These are phyloP conservation scores for Kingdonia uniflora DNA, from an alignment of 164 flowering plant species.

Conservation along the genomic window DNA sequence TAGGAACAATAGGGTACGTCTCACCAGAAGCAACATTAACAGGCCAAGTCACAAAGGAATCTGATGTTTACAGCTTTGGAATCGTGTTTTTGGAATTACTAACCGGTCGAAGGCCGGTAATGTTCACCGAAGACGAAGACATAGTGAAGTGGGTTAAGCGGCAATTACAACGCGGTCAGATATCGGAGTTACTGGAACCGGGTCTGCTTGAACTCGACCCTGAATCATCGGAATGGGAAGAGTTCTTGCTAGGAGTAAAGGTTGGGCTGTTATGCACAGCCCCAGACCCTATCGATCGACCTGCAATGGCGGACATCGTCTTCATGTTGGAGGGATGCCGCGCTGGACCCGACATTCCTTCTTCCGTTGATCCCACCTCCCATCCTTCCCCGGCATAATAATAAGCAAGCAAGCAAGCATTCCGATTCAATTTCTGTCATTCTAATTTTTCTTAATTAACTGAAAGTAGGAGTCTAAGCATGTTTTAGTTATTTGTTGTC, in stretches of 20 bases:
- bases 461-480: no score
- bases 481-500: no score
- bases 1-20: slow-evolving; percentile 68
- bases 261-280: slow-evolving; percentile 88
- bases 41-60: slow-evolving; percentile 48
- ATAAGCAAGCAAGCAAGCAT: not conserved
- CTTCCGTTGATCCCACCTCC: slow-evolving; percentile 73
- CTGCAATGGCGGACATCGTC: slow-evolving; percentile 76
- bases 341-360: slow-evolving; percentile 71
- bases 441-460: no score
- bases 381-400: slow-evolving; percentile 54
- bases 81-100: slow-evolving; percentile 75
- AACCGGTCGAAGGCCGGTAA: slow-evolving; percentile 71
- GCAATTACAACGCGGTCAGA: slow-evolving; percentile 72
- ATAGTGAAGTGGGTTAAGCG: slow-evolving; percentile 97
- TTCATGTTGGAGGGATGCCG: slow-evolving; percentile 99
- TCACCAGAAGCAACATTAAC: slow-evolving; percentile 66
- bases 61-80: slow-evolving; percentile 86
- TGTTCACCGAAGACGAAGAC: slow-evolving; percentile 85
- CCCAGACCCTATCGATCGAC: slow-evolving; percentile 75
- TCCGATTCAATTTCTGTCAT: not conserved
- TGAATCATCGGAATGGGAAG: slow-evolving; percentile 98
- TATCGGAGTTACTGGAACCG: slow-evolving; percentile 74
- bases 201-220: slow-evolving; percentile 90
- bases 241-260: slow-evolving; percentile 81